Base-by-base conservation (phyloP, 495 filamentous ascomycete genomes). In the Neurospora sp. region DNA sequence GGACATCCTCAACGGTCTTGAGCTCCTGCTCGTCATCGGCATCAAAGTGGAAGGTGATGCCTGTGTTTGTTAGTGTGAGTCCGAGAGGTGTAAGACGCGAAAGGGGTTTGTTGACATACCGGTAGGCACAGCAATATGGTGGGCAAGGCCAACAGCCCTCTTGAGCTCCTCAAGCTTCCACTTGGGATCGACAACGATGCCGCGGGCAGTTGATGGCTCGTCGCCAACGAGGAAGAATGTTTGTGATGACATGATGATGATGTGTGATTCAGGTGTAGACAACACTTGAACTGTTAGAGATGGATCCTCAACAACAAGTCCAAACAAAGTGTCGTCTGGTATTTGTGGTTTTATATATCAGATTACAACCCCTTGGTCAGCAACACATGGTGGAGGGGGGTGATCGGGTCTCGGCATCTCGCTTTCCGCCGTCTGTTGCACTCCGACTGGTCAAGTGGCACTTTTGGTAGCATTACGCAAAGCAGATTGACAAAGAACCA, bases 141-240 rank as follows among this genome's bases (percentile, higher is more conserved):
- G 79, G 14, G 83, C 84, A 40, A 86, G 74, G 3, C 72, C 74
- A 35, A 75, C 69, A 8, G 74, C 44, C 14, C 72, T 74, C 39
- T 71, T 79, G 10, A 82, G 73, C 44, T 82, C 76, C 48, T 82
- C 80, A n/a, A 86, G 75, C 0, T 71, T 75, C 39, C 40, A 70
- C 12, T 37, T 69, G 14, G 72, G 77, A 39, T 84, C 79, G 39
- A 81, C 16, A n/a, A 83, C 78, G 23, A 87, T 76, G 39, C 78
- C 66, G 59, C 75, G 79, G 10, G 83, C 79, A 35, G 82, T 83
- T n/a, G 79, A 80, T 27, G 77, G 73, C 59, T 79, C 74, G 69
- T 86, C 81, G 38, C 86, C 86, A 38, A 85, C 72, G 23, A 86
- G 80, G 69, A 84, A 82, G 73, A 86, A 87, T 46, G 76, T 59